phyloP scores from a whole-genome alignment of 1,284 basidiomycete genomes.

The Leccinum pachyderme region DNA sequence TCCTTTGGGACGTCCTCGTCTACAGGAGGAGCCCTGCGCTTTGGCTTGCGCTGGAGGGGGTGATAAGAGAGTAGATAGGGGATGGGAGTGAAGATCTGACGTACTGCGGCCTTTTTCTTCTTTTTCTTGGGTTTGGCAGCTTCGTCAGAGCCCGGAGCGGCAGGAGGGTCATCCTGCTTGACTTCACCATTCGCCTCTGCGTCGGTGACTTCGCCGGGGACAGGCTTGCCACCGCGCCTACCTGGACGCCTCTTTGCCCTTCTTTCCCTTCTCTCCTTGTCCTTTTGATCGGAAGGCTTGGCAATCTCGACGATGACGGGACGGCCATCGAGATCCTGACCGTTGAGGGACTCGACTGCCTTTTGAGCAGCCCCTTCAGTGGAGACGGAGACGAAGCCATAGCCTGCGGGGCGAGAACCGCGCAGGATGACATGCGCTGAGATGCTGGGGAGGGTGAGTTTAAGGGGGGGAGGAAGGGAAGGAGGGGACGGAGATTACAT shows the following conservation, averaged over 20 bases:
- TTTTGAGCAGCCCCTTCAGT: constrained; percentile 80
- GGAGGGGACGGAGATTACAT: constrained; percentile 55
- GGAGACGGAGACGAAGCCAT: constrained; percentile 86
- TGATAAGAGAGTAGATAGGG: constrained; percentile 14
- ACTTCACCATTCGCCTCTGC: constrained; percentile 80
- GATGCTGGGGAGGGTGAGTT: constrained; percentile 45
- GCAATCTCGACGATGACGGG: constrained; percentile 86
- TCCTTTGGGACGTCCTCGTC: constrained; percentile 39
- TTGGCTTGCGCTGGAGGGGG: constrained; percentile 52
- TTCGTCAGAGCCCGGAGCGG: constrained; percentile 48
- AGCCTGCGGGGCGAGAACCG: constrained; percentile 80
- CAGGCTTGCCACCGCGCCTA: constrained; percentile 78
- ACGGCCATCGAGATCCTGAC: constrained; percentile 85
- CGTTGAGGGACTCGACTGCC: constrained; percentile 84
- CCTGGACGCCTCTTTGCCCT: constrained; percentile 74
- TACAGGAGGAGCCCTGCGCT: constrained; percentile 42
- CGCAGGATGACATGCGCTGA: constrained; percentile 81
- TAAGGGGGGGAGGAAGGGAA: constrained; percentile 4
- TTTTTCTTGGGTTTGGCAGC: constrained; percentile 77
- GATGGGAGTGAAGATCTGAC: constrained; percentile 24
- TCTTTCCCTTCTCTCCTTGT: constrained; percentile 72
- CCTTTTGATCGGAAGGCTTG: constrained; percentile 84
- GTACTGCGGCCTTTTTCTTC: constrained; percentile 67
- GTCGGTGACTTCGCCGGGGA: constrained; percentile 81
- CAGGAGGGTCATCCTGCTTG: constrained; percentile 47